Evolutionary conservation across 805 yeast species (phyloP), one percentile per base, ranked within the genome.

Genomic region (Candida corydali): DNA sequence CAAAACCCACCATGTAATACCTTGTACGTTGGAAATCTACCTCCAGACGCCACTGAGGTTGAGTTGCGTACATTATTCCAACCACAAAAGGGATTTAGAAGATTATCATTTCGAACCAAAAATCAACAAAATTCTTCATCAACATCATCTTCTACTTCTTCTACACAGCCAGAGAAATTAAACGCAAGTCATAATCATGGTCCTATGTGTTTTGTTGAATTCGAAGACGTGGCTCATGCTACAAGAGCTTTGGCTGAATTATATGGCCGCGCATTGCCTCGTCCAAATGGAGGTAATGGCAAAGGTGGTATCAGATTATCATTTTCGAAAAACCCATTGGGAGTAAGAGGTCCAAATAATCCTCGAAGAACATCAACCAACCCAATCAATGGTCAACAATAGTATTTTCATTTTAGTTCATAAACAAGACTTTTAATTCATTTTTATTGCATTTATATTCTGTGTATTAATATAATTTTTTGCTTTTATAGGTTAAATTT

Each of bases 1-100:
- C 98, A 93, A 63, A 93, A 93, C 55, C 98, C 98, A 3, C 98
- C 98, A 6, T 93, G 98, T 65, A 93, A 93, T 59, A 93, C 98
- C 0, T 68, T 93, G 39, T 93, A 93, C 52, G 98, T 93, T 32
- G 98, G 98, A 14, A 93, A 93, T 58, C 71, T 93, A 52, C 98
- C 98, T 3, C 96, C 96, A 12, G 96, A 93, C 66, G 95, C 97
- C 2, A 82, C 94, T 2, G 98, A 93, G 56, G 83, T 82, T 39
- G 98, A 93, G 59, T 74, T 93, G 44, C 78, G 96, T 48, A 80
- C 86, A 26, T 64, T 93, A 45, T 93, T 93, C 57, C 75, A 93
- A 26, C 82, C 86, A 6, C 96, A 91, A 53, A 79, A 82, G 41
- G 98, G 98, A 2, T 93, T 93, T 68, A 82, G 95, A 56, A 71